Evolutionary conservation across 23 red algal species (phyloP).

Genomic region (Pyropia yezoensis): DNA sequence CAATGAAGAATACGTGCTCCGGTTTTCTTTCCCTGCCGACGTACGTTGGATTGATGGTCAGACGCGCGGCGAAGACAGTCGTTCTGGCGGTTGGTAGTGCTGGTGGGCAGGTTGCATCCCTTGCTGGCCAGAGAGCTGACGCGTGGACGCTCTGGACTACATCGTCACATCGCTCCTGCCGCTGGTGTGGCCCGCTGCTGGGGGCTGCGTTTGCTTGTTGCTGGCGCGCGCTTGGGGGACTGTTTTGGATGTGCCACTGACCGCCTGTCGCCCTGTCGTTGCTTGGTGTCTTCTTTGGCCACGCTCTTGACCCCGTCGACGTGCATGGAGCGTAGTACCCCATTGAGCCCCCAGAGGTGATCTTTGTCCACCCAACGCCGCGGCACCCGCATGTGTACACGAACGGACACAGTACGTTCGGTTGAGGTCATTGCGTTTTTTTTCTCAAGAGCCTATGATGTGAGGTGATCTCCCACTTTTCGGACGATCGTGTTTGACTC

Average conservation of each 20-base stretch:
- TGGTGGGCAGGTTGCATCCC: no score
- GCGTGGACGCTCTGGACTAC: no score
- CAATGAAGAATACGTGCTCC: conserved; percentile 65
- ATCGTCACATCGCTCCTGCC: no score
- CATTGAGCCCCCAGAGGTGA: conserved; percentile 86
- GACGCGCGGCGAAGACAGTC: no score
- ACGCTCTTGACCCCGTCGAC: not conserved
- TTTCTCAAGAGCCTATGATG: not conserved
- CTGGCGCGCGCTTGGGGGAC: not conserved
- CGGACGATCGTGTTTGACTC: no score
- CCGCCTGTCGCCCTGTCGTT: not conserved
- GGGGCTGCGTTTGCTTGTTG: no score
- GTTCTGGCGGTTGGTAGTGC: no score
- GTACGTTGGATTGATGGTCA: not conserved
- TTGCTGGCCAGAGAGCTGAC: no score
- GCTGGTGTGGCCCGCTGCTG: no score
- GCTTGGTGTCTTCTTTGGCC: not conserved
- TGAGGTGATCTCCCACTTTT: no score
- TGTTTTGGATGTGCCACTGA: not conserved
- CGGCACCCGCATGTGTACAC: conserved; percentile 86
- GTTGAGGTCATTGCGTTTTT: not conserved
- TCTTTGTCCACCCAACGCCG: conserved; percentile 75
- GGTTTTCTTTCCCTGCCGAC: conserved; percentile 77
- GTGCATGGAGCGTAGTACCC: conserved; percentile 31
- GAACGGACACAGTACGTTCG: conserved; percentile 77